Percentiles rank a stretch among this genome's conserved stretches.
Evolutionary conservation across 305 asterid species (phyloP).

Genomic region (Caryopteris hybrid): DNA sequence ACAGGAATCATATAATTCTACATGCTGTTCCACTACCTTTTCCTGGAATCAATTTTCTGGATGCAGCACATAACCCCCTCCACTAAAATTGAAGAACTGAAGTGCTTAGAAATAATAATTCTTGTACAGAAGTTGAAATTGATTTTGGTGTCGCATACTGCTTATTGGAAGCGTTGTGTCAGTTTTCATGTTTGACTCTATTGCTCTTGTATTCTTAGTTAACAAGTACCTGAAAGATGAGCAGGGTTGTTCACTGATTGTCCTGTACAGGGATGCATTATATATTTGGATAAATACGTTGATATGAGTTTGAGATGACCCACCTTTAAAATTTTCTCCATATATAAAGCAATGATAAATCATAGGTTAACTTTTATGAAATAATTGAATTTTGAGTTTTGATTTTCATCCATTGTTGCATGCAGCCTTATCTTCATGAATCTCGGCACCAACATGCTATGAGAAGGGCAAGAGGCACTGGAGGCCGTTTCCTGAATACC

Average conservation of each 20-base stretch:
- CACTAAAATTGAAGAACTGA: not conserved
- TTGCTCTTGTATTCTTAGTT: not conserved
- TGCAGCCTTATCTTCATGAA: slow-evolving; percentile 84
- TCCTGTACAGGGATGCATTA: not conserved
- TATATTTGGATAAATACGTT: not conserved
- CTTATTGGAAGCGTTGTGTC: not conserved
- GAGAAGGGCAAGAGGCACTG: slow-evolving; percentile 76
- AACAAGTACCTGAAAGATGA: not conserved
- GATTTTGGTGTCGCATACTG: not conserved
- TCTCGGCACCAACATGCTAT: slow-evolving; percentile 76
- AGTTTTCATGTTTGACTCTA: not conserved
- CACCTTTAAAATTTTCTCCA: not conserved
- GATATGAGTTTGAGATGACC: not conserved
- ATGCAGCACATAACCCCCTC: not conserved
- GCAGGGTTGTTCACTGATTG: not conserved
- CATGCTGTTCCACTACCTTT: not conserved
- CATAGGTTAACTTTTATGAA: slow-evolving; percentile 1
- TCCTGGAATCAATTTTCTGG: not conserved
- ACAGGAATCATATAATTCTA: not conserved
- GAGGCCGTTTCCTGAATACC: slow-evolving; percentile 80
- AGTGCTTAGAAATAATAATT: slow-evolving; percentile 5
- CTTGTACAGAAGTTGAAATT: not conserved
- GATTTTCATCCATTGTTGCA: not conserved
- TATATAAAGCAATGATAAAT: not conserved
- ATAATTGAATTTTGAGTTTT: not conserved